phyloP scores from a whole-genome alignment of 1,139 yeast species.

The Protomyces lactucae-debilis region DNA sequence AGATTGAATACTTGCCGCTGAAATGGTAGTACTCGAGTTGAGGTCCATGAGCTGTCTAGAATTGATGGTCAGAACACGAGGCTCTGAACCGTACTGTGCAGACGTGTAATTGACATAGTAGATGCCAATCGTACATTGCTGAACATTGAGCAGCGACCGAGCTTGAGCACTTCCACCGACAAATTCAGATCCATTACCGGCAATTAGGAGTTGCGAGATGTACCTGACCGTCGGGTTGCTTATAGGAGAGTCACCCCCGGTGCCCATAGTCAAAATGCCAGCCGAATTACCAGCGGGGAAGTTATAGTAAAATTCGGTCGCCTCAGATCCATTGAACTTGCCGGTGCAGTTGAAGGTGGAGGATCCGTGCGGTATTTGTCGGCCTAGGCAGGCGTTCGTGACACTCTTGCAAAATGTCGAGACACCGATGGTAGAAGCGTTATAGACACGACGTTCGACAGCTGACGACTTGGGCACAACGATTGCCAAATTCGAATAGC shows the following conservation, averaged over 20 bases:
- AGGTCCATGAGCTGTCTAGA: not conserved
- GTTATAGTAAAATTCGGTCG: not conserved
- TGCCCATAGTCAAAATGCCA: not conserved
- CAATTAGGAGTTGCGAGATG: not conserved
- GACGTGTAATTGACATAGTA: constrained; percentile 1
- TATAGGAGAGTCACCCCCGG: not conserved
- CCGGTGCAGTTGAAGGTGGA: not conserved
- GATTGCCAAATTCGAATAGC: not conserved
- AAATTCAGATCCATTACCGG: not conserved
- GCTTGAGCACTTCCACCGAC: not conserved
- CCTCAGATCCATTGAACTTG: not conserved
- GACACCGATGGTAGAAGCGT: constrained; percentile 1
- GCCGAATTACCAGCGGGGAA: not conserved
- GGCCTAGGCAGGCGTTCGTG: not conserved
- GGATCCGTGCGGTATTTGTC: not conserved
- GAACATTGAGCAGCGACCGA: not conserved
- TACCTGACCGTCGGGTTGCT: not conserved
- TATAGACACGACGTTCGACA: not conserved
- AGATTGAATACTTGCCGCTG: not conserved
- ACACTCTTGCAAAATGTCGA: not conserved
- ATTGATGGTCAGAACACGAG: not conserved
- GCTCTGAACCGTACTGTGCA: not conserved
- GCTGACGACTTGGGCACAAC: not conserved
- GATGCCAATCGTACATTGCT: not conserved
- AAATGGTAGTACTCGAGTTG: not conserved